Percentiles rank a stretch among this genome's conserved stretches.
These are phyloP conservation scores for Claviceps sorghi DNA, from an alignment of 2,329 filamentous ascomycete species.

Conservation along the genomic window DNA sequence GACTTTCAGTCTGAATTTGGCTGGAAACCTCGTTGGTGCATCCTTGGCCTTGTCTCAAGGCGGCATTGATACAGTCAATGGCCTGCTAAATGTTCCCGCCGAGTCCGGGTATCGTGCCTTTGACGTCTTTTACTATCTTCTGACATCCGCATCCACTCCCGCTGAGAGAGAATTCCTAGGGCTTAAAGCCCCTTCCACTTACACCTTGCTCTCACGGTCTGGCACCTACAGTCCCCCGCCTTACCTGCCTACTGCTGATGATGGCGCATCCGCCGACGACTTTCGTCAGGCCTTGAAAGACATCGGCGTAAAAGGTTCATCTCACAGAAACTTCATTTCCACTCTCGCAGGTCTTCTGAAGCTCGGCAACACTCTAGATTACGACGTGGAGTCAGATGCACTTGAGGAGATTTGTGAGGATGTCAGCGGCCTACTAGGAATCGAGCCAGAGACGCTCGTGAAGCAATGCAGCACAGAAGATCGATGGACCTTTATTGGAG, in stretches of 20 bases:
- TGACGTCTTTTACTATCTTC: constrained; percentile 93
- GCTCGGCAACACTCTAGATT: constrained; percentile 78
- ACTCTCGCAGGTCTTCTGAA: constrained; percentile 77
- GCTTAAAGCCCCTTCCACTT: constrained; percentile 61
- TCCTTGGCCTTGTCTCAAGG: constrained; percentile 68
- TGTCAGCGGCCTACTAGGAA: constrained; percentile 67
- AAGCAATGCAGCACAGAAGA: constrained; percentile 73
- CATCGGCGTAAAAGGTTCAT: constrained; percentile 82
- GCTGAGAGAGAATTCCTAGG: constrained; percentile 80
- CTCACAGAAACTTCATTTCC: constrained; percentile 71
- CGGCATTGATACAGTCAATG: constrained; percentile 71
- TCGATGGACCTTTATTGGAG: constrained; percentile 65
- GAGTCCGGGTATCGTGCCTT: constrained; percentile 81
- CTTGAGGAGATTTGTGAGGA: constrained; percentile 83
- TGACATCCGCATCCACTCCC: constrained; percentile 79
- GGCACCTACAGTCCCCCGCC: constrained; percentile 74
- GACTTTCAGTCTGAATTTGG: constrained; percentile 65
- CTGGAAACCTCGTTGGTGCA: constrained; percentile 63
- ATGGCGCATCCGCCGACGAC: constrained; percentile 84
- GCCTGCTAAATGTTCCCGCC: constrained; percentile 64
- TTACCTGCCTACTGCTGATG: constrained; percentile 84
- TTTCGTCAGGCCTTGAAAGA: constrained; percentile 75
- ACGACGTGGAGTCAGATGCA: constrained; percentile 68
- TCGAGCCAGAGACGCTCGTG: constrained; percentile 71
- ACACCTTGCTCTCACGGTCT: constrained; percentile 66